phyloP scores from a whole-genome alignment of 176 grass and related monocot genomes.

The Ananas comosus region DNA sequence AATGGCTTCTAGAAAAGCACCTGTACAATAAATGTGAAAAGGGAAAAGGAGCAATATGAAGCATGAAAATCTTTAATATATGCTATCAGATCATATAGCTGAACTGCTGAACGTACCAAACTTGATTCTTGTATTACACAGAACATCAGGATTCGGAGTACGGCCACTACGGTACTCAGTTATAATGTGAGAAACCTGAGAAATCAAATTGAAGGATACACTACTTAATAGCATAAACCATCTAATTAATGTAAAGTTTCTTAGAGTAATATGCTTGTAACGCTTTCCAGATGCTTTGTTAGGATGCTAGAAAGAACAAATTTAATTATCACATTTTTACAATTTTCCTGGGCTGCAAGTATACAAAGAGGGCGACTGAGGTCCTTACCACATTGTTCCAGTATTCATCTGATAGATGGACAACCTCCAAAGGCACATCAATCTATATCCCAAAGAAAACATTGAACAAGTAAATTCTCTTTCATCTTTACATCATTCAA shows the following conservation, averaged over 20 bases:
- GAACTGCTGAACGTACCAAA: conserved; percentile 46
- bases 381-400: conserved; percentile 89
- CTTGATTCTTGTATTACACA: conserved; percentile 97
- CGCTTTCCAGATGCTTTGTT: not conserved
- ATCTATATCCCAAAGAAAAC: conserved; percentile 30
- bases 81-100: not conserved
- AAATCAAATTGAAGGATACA: conserved; percentile 23
- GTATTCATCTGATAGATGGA: conserved; percentile 91
- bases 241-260: not conserved
- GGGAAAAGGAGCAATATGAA: not conserved
- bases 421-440: conserved; percentile 73
- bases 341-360: too few species aligned
- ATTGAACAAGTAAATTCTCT: not conserved
- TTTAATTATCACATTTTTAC: not conserved
- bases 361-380: not conserved
- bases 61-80: not conserved
- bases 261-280: not conserved
- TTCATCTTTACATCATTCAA: not conserved
- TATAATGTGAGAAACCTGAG: conserved; percentile 90
- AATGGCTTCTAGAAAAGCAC: conserved; percentile 78
- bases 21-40: conserved; percentile 33
- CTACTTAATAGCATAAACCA: conserved; percentile 2
- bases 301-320: not conserved
- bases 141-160: conserved; percentile 91
- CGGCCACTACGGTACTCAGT: conserved; percentile 68